Evolutionary conservation across 805 yeast species (phyloP).

Genomic region (Saccharomycopsis sp.): DNA sequence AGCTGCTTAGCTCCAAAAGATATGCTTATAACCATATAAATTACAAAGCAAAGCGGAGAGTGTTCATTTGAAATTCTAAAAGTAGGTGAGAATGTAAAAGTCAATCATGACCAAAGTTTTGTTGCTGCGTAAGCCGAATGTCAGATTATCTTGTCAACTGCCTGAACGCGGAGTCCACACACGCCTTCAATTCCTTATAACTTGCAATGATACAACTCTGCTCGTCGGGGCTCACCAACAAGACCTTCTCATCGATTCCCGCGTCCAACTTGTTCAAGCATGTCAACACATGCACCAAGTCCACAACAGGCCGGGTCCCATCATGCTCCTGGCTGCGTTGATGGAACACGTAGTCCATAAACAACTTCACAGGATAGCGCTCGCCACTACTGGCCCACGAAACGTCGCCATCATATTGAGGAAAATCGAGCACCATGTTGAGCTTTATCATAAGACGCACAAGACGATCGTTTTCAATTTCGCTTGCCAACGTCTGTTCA

Average conservation of each 20-base stretch:
- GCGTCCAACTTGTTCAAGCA: slow-evolving; percentile 86
- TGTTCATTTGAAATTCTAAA: too few species aligned
- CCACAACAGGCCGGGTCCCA: slow-evolving; percentile 66
- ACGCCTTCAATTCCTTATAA: slow-evolving; percentile 70
- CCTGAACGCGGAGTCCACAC: slow-evolving; percentile 35
- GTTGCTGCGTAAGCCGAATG: too few species aligned
- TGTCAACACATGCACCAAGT: slow-evolving; percentile 70
- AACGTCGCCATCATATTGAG: slow-evolving; percentile 48
- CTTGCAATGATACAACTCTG: slow-evolving; percentile 76
- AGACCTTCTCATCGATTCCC: slow-evolving; percentile 74
- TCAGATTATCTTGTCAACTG: slow-evolving; percentile 9
- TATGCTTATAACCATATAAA: too few species aligned
- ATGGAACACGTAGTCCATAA: slow-evolving; percentile 79
- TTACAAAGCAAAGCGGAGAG: too few species aligned
- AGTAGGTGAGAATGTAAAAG: too few species aligned
- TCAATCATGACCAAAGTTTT: too few species aligned
- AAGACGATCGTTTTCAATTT: slow-evolving; percentile 80
- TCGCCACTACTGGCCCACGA: slow-evolving; percentile 72
- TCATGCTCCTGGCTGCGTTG: slow-evolving; percentile 59
- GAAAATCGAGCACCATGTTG: slow-evolving; percentile 67
- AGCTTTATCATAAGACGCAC: slow-evolving; percentile 77
- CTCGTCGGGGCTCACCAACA: slow-evolving; percentile 78
- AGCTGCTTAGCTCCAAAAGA: too few species aligned
- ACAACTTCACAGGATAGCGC: slow-evolving; percentile 61
- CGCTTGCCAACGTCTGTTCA: slow-evolving; percentile 56